phyloP scores from a whole-genome alignment of 2,329 filamentous ascomycete genomes.

The Fusarium haematococcum region DNA sequence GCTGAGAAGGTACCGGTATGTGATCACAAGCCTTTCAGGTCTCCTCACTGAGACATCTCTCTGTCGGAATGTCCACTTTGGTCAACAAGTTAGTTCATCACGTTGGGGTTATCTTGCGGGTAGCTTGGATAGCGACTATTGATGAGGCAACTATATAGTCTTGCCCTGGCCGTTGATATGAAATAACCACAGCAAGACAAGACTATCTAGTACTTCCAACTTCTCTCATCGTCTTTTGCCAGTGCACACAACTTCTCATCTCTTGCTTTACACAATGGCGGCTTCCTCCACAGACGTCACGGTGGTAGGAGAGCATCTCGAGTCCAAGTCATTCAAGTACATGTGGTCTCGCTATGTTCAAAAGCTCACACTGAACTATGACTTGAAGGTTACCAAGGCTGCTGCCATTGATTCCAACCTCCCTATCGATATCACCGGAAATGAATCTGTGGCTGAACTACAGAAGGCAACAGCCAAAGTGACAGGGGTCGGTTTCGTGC shows the following conservation, averaged over 20 bases:
- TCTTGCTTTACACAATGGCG: not conserved
- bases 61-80: not conserved
- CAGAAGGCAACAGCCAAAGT: not conserved
- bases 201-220: no score
- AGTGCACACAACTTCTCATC: not conserved
- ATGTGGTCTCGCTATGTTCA: constrained; percentile 28
- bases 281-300: not conserved
- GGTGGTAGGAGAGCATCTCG: not conserved
- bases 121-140: not conserved
- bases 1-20: constrained; percentile 1
- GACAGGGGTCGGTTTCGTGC: constrained; percentile 7
- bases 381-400: constrained; percentile 9
- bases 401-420: not conserved
- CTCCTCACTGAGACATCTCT: not conserved
- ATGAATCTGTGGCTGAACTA: not conserved
- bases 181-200: not conserved
- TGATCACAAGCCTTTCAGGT: not conserved
- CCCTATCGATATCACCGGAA: not conserved
- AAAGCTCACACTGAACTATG: constrained; percentile 8
- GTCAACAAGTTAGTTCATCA: constrained; percentile 4
- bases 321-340: constrained; percentile 20
- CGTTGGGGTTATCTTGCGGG: not conserved
- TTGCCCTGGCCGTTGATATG: not conserved
- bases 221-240: not conserved
- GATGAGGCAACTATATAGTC: not conserved